Evolutionary conservation across 768 basidiomycete species (phyloP).

Genomic region (Fomitopsis serialis): DNA sequence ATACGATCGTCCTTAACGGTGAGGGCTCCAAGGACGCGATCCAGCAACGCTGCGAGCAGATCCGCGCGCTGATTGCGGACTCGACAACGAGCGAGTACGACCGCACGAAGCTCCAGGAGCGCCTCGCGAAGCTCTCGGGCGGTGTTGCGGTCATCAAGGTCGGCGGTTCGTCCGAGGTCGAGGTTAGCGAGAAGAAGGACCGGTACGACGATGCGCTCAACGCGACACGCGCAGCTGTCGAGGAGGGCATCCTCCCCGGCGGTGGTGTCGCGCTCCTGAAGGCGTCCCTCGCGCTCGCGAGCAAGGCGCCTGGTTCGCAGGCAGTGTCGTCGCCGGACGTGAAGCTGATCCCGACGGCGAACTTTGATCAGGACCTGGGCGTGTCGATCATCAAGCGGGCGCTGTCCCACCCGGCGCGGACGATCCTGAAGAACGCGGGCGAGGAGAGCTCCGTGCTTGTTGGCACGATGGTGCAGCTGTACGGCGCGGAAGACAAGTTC

Average conservation of each 20-base stretch:
- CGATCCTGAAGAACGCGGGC: slow-evolving; percentile 90
- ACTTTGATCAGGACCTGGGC: slow-evolving; percentile 98
- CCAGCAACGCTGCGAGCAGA: slow-evolving; percentile 92
- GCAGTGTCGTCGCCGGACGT: slow-evolving; percentile 41
- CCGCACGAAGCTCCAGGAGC: slow-evolving; percentile 91
- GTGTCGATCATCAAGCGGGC: slow-evolving; percentile 90
- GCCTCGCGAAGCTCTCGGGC: slow-evolving; percentile 91
- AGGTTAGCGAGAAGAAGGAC: slow-evolving; percentile 99
- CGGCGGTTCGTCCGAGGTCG: slow-evolving; percentile 89
- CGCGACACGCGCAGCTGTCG: slow-evolving; percentile 96
- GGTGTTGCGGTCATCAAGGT: slow-evolving; percentile 99
- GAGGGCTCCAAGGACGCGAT: slow-evolving; percentile 88
- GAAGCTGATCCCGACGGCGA: slow-evolving; percentile 68
- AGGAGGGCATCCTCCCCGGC: slow-evolving; percentile 97
- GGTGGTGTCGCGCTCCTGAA: slow-evolving; percentile 93
- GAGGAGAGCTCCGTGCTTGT: slow-evolving; percentile 93
- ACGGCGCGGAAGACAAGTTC: slow-evolving; percentile 73
- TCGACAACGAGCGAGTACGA: slow-evolving; percentile 89
- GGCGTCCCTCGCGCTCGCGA: slow-evolving; percentile 66
- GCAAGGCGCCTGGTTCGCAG: slow-evolving; percentile 28
- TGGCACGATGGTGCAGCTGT: slow-evolving; percentile 70
- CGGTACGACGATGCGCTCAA: slow-evolving; percentile 95
- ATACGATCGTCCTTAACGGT: slow-evolving; percentile 94
- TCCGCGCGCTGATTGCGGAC: slow-evolving; percentile 79
- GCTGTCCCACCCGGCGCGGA: slow-evolving; percentile 75